A percentile compares a stretch with the other conserved stretches of the same genome.
Conservation (phyloP, 176 grass and related monocot species). For the Ananas comosus region DNA sequence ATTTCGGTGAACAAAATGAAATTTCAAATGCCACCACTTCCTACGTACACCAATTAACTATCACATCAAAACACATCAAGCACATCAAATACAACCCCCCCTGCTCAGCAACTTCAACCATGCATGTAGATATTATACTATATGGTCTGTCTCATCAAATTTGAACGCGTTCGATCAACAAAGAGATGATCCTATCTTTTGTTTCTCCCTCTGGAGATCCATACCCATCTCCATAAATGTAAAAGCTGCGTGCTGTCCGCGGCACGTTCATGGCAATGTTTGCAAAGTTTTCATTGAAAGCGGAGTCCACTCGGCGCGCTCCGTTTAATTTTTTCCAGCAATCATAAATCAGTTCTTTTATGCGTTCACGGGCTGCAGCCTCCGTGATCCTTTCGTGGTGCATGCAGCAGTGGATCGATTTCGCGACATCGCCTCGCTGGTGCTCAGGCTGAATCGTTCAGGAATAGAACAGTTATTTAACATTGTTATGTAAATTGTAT, state of each 20-base stretch:
- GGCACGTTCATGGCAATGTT: neutral
- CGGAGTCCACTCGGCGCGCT: neutral
- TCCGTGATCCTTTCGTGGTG: constrained; percentile 7
- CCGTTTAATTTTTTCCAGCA: constrained; percentile 19
- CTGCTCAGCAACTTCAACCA: too few relatives aligned
- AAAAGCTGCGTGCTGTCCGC: neutral
- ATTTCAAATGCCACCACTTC: too few relatives aligned
- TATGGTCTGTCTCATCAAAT: neutral
- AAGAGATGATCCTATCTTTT: constrained; percentile 1
- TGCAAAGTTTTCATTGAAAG: constrained; percentile 10
- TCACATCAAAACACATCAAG: neutral
- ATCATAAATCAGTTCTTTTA: constrained; percentile 13
- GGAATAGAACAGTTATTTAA: neutral
- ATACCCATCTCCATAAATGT: constrained; percentile 13
- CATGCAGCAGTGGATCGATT: constrained; percentile 33
- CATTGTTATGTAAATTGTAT: neutral
- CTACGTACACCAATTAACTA: too few relatives aligned
- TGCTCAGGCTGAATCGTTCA: constrained; percentile 9
- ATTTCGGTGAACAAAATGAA: too few relatives aligned
- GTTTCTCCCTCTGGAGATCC: neutral
- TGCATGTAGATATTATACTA: neutral
- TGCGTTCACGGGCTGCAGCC: constrained; percentile 3
- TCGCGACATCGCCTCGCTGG: constrained; percentile 15
- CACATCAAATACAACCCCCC: neutral
- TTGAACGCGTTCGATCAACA: constrained; percentile 6